phyloP scores from a whole-genome alignment of 2,329 filamentous ascomycete genomes.

The Lanzia echinophila region DNA sequence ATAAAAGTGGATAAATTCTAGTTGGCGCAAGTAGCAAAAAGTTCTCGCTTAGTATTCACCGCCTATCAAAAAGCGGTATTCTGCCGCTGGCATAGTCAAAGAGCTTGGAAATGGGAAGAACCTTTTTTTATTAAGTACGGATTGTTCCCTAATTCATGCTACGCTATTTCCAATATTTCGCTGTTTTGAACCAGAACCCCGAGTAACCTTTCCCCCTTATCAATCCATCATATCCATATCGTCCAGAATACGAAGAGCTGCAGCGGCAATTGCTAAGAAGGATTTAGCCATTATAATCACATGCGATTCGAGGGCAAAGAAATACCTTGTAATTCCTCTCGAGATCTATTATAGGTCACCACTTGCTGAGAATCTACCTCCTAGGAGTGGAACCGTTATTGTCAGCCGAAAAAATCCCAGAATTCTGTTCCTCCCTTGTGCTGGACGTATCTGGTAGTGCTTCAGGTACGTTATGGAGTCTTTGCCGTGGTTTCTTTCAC shows the following conservation, averaged over 20 bases:
- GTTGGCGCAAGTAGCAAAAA: background rate
- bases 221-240: background rate
- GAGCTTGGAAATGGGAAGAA: background rate
- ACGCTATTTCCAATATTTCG: background rate
- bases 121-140: background rate
- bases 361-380: too few relatives aligned
- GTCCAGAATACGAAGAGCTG: too few relatives aligned
- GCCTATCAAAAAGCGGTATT: background rate
- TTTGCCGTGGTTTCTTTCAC: too few relatives aligned
- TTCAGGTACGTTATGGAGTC: too few relatives aligned
- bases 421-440: too few relatives aligned
- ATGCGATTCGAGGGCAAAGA: too few relatives aligned
- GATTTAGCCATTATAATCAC: background rate
- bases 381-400: too few relatives aligned
- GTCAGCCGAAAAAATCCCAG: too few relatives aligned
- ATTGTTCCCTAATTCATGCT: background rate
- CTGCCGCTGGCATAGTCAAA: background rate
- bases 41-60: background rate
- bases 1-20: background rate
- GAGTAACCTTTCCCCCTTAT: background rate
- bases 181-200: background rate
- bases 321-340: too few relatives aligned
- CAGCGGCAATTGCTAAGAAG: too few relatives aligned
- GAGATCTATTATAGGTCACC: too few relatives aligned
- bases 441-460: too few relatives aligned